phyloP scores from a whole-genome alignment of 352 stramenopile species.

The Pythium apleroticum region DNA sequence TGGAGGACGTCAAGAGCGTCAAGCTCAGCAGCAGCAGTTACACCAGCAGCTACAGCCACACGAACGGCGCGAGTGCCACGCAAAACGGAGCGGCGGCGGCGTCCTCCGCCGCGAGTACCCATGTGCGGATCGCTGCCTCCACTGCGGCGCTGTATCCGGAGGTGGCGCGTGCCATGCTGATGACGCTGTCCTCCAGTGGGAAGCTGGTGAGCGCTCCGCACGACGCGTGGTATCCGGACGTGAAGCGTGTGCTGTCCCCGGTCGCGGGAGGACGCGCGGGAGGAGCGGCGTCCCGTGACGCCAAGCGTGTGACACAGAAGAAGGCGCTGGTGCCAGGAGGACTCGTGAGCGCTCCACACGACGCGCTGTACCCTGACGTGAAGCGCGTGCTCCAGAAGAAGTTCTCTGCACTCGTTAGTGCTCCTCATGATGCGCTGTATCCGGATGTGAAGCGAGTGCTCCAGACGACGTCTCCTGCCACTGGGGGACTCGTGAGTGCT shows the following conservation, averaged over 20 bases:
- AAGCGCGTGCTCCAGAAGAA: not conserved
- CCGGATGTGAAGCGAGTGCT: not conserved
- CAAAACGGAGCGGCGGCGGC: too few species aligned
- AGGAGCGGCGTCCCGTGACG: too few species aligned
- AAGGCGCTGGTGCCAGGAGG: not conserved
- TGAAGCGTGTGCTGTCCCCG: not conserved
- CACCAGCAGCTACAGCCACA: not conserved
- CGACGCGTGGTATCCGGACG: not conserved
- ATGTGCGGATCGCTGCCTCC: not conserved
- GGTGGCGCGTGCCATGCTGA: not conserved
- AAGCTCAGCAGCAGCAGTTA: not conserved
- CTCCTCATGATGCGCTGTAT: not conserved
- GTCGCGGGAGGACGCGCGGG: too few species aligned
- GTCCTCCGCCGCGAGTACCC: not conserved
- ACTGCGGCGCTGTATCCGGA: not conserved
- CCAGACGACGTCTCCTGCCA: not conserved
- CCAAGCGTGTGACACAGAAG: not conserved
- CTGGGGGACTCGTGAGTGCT: not conserved
- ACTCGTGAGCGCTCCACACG: not conserved
- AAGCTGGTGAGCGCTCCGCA: not conserved
- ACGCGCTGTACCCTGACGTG: not conserved
- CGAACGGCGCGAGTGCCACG: not conserved
- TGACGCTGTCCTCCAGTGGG: not conserved
- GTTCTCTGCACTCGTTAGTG: not conserved
- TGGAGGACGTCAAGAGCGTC: conserved; percentile 7